phyloP scores from a whole-genome alignment of 2,329 filamentous ascomycete genomes.

The Diaporthe vexans region DNA sequence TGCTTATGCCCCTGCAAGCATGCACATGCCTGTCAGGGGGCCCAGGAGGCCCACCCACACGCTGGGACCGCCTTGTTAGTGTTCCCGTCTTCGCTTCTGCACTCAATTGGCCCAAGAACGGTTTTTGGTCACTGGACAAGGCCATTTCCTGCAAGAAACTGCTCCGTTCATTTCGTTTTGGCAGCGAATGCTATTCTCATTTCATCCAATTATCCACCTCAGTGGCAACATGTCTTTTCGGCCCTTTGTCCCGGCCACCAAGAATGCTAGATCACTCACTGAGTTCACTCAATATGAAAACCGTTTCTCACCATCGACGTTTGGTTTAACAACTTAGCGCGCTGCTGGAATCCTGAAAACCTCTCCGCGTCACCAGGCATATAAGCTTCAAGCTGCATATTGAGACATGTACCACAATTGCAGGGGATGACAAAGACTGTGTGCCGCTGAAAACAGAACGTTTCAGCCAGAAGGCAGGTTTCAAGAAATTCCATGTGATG shows the following conservation, averaged over 20 bases:
- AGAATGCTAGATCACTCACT: no score
- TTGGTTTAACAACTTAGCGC: no score
- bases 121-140: neutral
- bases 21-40: neutral
- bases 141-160: neutral
- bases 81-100: neutral
- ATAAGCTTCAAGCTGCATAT: no score
- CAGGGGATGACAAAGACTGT: neutral
- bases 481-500: neutral
- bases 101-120: neutral
- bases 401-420: neutral
- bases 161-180: neutral
- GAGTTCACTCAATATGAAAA: no score
- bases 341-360: no score
- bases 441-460: neutral
- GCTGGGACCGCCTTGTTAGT: neutral
- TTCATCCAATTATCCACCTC: no score
- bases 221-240: no score
- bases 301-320: no score
- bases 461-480: neutral
- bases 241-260: no score
- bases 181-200: no score
- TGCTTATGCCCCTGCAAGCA: conserved; percentile 16
- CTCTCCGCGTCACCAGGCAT: no score
- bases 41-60: neutral